phyloP scores from a whole-genome alignment of 805 yeast species.

The Lachancea fermentati region DNA sequence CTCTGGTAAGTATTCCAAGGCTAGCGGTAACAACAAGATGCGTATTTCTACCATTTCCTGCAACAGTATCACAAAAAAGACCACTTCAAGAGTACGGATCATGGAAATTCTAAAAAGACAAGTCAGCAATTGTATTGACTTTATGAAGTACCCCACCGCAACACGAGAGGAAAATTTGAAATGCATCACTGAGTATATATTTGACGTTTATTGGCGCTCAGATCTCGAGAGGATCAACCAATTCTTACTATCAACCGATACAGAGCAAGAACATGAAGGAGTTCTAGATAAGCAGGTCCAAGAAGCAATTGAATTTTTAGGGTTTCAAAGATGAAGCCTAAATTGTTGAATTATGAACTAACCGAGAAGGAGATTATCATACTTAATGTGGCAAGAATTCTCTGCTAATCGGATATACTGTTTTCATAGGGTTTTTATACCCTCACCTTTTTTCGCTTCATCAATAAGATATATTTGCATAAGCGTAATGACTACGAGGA shows the following conservation, averaged over 20 bases:
- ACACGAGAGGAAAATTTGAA: constrained; percentile 30
- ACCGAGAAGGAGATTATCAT: too few species aligned
- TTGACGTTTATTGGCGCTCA: constrained; percentile 34
- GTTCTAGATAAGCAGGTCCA: constrained; percentile 25
- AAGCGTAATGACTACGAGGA: too few species aligned
- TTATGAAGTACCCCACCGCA: constrained; percentile 30
- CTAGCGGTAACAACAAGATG: too few species aligned
- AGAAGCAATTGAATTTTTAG: constrained; percentile 23
- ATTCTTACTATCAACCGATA: constrained; percentile 18
- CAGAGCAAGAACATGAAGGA: constrained; percentile 22
- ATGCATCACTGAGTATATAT: constrained; percentile 33
- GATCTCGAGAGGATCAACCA: constrained; percentile 21
- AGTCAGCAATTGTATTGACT: constrained; percentile 30
- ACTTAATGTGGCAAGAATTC: too few species aligned
- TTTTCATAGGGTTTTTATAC: too few species aligned
- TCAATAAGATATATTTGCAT: too few species aligned
- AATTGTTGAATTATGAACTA: too few species aligned
- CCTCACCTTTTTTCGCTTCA: too few species aligned
- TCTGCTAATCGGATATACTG: too few species aligned
- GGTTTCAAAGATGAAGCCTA: constrained; percentile 17
- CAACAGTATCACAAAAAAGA: not conserved
- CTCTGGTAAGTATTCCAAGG: too few species aligned
- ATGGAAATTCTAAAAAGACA: constrained; percentile 24
- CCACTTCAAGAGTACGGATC: constrained; percentile 10
- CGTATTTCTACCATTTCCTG: too few species aligned